These are phyloP conservation scores for Friedmanniomyces simplex DNA, from an alignment of 495 filamentous ascomycete genomes.

Conservation along the genomic window DNA sequence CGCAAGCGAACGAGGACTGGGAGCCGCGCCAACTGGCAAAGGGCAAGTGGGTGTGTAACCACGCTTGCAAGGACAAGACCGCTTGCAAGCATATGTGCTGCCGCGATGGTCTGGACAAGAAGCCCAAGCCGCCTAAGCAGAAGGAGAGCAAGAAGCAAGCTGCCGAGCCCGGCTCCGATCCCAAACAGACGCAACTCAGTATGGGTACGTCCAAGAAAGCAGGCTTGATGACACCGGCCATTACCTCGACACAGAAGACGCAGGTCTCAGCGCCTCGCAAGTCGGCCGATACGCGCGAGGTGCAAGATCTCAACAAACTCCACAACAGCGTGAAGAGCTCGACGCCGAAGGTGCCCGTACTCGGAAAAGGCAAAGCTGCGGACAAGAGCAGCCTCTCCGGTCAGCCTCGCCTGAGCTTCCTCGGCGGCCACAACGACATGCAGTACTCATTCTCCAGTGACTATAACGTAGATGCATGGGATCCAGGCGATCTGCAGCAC, in stretches of 20 bases:
- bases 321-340: slow-evolving; percentile 12
- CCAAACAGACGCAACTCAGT: slow-evolving; percentile 18
- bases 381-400: neutral
- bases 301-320: slow-evolving; percentile 5
- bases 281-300: neutral
- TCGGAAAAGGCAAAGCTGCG: neutral
- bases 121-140: slow-evolving; percentile 41
- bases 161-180: neutral
- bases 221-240: neutral
- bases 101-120: slow-evolving; percentile 74
- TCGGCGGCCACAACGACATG: neutral
- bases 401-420: slow-evolving; percentile 1
- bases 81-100: slow-evolving; percentile 80
- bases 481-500: neutral
- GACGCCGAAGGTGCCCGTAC: slow-evolving; percentile 2
- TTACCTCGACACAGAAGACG: neutral
- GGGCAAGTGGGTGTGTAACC: slow-evolving; percentile 83
- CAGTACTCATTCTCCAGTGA: neutral
- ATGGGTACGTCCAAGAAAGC: slow-evolving; percentile 6
- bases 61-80: slow-evolving; percentile 68
- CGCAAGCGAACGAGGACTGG: slow-evolving; percentile 13
- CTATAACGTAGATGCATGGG: neutral
- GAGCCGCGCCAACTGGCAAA: slow-evolving; percentile 55
- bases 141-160: slow-evolving; percentile 10
- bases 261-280: neutral